Conservation (phyloP, 495 filamentous ascomycete species). For the Neurospora terricola region DNA sequence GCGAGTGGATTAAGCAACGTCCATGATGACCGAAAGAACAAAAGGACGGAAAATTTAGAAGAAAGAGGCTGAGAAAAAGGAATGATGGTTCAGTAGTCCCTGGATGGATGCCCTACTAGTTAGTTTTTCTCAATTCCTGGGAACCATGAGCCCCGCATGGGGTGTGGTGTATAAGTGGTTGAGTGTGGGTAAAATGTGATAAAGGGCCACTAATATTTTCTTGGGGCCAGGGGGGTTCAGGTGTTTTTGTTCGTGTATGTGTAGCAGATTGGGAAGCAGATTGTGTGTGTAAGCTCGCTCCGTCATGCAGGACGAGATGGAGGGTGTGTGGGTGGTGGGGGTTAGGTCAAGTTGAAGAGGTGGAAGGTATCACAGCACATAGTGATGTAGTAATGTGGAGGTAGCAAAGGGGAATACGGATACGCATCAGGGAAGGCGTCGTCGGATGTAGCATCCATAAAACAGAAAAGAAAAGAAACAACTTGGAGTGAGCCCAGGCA, state of each 20-base stretch:
- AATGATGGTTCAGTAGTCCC: neutral
- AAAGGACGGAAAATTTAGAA: slow-evolving; percentile 1
- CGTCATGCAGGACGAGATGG: neutral
- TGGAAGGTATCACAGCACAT: neutral
- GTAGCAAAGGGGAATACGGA: neutral
- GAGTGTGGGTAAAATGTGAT: neutral
- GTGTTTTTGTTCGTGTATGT: neutral
- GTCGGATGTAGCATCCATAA: neutral
- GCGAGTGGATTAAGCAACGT: slow-evolving; percentile 3
- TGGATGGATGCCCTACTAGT: neutral
- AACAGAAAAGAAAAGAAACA: slow-evolving; percentile 6
- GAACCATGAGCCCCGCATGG: neutral
- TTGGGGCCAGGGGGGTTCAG: neutral
- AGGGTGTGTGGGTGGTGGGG: neutral
- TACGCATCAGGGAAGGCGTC: neutral
- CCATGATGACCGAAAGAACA: slow-evolving; percentile 2
- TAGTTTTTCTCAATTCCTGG: neutral
- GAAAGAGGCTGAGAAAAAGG: neutral
- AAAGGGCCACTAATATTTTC: neutral
- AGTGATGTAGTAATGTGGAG: neutral
- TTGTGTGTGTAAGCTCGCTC: neutral
- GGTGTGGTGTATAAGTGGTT: neutral
- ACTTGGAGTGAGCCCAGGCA: neutral
- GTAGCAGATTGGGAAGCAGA: neutral
- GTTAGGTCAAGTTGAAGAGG: neutral